Evolutionary conservation across 1,139 yeast genomes (phyloP).

Genomic region (Torulaspora pretoriensis): DNA sequence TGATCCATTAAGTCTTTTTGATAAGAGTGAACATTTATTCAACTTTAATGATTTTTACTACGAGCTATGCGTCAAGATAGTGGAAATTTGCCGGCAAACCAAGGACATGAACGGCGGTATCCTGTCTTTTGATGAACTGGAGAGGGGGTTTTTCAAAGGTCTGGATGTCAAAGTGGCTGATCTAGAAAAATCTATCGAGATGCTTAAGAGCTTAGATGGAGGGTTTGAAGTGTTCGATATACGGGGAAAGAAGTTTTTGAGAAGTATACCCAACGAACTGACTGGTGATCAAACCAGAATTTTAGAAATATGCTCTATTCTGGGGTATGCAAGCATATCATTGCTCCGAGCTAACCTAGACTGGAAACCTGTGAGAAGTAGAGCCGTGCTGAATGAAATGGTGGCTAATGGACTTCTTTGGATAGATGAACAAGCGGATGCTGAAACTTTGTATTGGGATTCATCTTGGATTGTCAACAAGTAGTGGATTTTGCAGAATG

Average conservation of each 20-base stretch:
- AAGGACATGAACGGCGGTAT: slow-evolving; percentile 77
- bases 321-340: slow-evolving; percentile 62
- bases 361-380: slow-evolving; percentile 65
- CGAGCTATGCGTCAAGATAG: slow-evolving; percentile 65
- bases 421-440: slow-evolving; percentile 57
- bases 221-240: slow-evolving; percentile 45
- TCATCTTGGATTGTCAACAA: slow-evolving; percentile 43
- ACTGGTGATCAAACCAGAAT: slow-evolving; percentile 64
- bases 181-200: slow-evolving; percentile 46
- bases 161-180: slow-evolving; percentile 45
- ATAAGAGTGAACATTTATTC: slow-evolving; percentile 37
- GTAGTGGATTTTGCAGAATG: background rate
- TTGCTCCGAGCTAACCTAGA: slow-evolving; percentile 64
- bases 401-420: slow-evolving; percentile 76
- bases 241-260: slow-evolving; percentile 41
- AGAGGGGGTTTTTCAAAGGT: slow-evolving; percentile 36
- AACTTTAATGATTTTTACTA: slow-evolving; percentile 54
- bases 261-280: slow-evolving; percentile 50
- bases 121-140: slow-evolving; percentile 59
- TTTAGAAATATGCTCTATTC: slow-evolving; percentile 68
- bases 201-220: slow-evolving; percentile 43
- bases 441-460: slow-evolving; percentile 62
- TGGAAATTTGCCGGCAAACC: slow-evolving; percentile 70
- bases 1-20: slow-evolving; percentile 60
- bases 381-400: slow-evolving; percentile 69